These are phyloP conservation scores for Potentilla sterilis DNA, from an alignment of 306 rosid genomes.

Conservation along the genomic window DNA sequence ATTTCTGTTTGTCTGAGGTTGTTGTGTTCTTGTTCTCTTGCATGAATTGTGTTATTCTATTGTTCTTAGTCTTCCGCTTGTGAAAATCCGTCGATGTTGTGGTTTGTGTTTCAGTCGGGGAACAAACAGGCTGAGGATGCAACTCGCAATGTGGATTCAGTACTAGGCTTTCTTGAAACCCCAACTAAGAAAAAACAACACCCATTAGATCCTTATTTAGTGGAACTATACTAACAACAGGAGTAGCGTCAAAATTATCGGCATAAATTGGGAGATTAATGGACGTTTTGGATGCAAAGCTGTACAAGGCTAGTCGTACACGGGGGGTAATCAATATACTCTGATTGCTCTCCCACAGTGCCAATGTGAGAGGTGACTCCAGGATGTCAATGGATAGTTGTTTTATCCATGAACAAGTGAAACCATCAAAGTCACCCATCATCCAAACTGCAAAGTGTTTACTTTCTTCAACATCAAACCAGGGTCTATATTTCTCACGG, in stretches of 20 bases:
- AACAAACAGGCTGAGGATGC: neutral
- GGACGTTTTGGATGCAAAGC: neutral
- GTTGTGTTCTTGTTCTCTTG: neutral
- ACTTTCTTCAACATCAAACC: neutral
- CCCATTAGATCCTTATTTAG: neutral
- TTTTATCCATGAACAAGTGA: neutral
- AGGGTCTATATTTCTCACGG: neutral
- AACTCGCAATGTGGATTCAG: neutral
- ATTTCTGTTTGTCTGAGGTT: neutral
- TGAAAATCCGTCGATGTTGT: too few species aligned
- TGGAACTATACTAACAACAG: neutral
- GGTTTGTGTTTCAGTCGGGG: neutral
- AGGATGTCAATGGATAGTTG: neutral
- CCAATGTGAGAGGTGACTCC: neutral
- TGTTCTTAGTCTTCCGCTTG: too few species aligned
- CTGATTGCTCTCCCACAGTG: neutral
- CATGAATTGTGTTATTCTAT: too few species aligned
- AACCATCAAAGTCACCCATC: neutral
- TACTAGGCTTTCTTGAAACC: neutral
- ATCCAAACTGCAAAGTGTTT: constrained; percentile 1
- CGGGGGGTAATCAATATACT: neutral
- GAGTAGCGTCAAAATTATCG: neutral
- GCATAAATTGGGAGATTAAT: neutral
- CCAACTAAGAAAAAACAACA: neutral
- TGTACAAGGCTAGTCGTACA: neutral